phyloP scores from a whole-genome alignment of 495 filamentous ascomycete genomes.

The Thermothielavioides terrestris region DNA sequence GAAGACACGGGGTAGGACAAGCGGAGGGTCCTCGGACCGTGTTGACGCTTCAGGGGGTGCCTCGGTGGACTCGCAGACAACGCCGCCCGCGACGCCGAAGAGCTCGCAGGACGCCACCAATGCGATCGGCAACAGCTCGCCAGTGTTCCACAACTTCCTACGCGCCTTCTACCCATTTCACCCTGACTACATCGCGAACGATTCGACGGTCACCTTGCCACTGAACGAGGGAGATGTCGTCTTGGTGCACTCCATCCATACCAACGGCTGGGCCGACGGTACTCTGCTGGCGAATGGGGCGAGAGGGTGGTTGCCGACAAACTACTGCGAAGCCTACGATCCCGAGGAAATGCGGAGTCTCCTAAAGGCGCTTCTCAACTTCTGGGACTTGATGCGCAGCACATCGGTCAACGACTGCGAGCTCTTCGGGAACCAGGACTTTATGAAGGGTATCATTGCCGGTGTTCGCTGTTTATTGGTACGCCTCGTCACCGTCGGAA shows the following conservation, averaged over 20 bases:
- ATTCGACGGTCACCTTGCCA: slow-evolving; percentile 78
- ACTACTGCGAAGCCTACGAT: slow-evolving; percentile 95
- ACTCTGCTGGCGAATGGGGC: slow-evolving; percentile 83
- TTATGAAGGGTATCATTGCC: slow-evolving; percentile 85
- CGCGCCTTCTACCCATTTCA: slow-evolving; percentile 95
- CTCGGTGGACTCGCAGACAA: slow-evolving; percentile 52
- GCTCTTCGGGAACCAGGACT: slow-evolving; percentile 77
- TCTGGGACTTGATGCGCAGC: slow-evolving; percentile 84
- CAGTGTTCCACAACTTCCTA: slow-evolving; percentile 86
- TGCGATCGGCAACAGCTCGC: slow-evolving; percentile 25
- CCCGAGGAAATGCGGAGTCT: slow-evolving; percentile 75
- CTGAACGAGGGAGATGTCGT: slow-evolving; percentile 88
- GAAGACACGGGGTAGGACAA: slow-evolving; percentile 39
- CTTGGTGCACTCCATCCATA: slow-evolving; percentile 92
- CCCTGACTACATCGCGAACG: slow-evolving; percentile 54
- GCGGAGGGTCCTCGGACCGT: slow-evolving; percentile 30
- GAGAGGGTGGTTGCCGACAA: slow-evolving; percentile 94
- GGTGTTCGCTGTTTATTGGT: slow-evolving; percentile 87
- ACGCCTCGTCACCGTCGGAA: slow-evolving; percentile 11
- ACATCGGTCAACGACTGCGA: slow-evolving; percentile 52
- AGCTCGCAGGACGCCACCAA: slow-evolving; percentile 48
- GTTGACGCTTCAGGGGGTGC: slow-evolving; percentile 35
- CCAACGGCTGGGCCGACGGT: slow-evolving; percentile 98
- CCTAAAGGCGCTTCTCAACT: slow-evolving; percentile 76
- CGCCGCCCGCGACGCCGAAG: slow-evolving; percentile 66